Evolutionary conservation across 768 basidiomycete species (phyloP).

Genomic region (Kwoniella shandongensis): DNA sequence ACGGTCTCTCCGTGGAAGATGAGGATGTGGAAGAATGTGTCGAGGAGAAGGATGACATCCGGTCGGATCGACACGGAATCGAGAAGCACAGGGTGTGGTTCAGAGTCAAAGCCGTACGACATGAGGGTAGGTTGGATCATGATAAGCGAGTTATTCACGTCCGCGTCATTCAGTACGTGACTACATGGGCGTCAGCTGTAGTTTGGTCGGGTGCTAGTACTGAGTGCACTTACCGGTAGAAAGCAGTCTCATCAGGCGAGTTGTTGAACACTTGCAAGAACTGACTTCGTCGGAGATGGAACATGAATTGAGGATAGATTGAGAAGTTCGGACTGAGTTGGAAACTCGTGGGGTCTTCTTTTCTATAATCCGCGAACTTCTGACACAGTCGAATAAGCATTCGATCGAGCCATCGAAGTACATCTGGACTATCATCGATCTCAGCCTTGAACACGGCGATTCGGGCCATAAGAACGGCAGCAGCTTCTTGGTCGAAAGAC

Average conservation of each 20-base stretch:
- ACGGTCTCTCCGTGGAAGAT: slow-evolving; percentile 99
- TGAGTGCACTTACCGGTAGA: slow-evolving; percentile 73
- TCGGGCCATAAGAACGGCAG: slow-evolving; percentile 95
- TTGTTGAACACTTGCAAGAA: slow-evolving; percentile 99
- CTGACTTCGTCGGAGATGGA: slow-evolving; percentile 94
- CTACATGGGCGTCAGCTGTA: slow-evolving; percentile 55
- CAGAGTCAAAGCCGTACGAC: slow-evolving; percentile 89
- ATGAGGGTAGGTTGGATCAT: slow-evolving; percentile 99
- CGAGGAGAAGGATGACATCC: slow-evolving; percentile 91
- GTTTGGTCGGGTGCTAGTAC: neutral
- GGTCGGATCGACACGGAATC: slow-evolving; percentile 98
- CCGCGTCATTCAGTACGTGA: slow-evolving; percentile 92
- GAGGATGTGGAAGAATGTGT: slow-evolving; percentile 99
- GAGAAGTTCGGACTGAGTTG: slow-evolving; percentile 91
- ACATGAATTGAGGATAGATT: slow-evolving; percentile 99
- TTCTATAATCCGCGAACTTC: slow-evolving; percentile 98
- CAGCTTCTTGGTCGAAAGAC: slow-evolving; percentile 96
- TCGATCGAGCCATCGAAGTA: slow-evolving; percentile 92
- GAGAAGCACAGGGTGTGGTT: slow-evolving; percentile 88
- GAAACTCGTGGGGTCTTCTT: slow-evolving; percentile 95
- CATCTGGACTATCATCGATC: slow-evolving; percentile 96
- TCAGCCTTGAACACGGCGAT: slow-evolving; percentile 99
- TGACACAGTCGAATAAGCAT: slow-evolving; percentile 99
- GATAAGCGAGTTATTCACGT: slow-evolving; percentile 97
- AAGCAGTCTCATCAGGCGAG: slow-evolving; percentile 98